These are phyloP conservation scores for Yarrowia osloensis DNA, from an alignment of 805 yeast species.

Conservation along the genomic window DNA sequence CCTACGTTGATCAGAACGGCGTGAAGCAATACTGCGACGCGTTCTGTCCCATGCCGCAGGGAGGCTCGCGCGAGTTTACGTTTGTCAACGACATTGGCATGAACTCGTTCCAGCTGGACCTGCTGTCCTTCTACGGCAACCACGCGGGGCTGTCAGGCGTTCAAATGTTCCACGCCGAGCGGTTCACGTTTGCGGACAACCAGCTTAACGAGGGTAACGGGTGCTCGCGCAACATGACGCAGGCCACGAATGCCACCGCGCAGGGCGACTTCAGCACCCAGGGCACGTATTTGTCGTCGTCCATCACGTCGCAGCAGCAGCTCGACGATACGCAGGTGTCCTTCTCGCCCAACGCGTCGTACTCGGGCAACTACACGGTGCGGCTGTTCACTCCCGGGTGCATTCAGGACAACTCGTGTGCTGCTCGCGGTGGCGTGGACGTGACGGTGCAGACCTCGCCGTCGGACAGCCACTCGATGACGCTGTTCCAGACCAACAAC, in stretches of 20 bases:
- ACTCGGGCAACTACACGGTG: slow-evolving; percentile 74
- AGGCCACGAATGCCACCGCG: slow-evolving; percentile 4
- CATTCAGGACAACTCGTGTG: slow-evolving; percentile 63
- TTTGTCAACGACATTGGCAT: slow-evolving; percentile 70
- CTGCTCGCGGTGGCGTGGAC: slow-evolving; percentile 70
- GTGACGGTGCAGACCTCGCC: slow-evolving; percentile 62
- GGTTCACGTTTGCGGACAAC: slow-evolving; percentile 18
- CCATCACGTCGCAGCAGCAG: slow-evolving; percentile 40
- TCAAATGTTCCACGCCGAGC: slow-evolving; percentile 60
- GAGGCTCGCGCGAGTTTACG: slow-evolving; percentile 68
- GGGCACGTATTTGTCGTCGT: slow-evolving; percentile 38
- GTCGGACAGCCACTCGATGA: slow-evolving; percentile 47
- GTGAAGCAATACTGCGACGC: slow-evolving; percentile 73
- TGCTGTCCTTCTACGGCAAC: slow-evolving; percentile 67
- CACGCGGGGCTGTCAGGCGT: slow-evolving; percentile 72
- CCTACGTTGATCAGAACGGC: slow-evolving; percentile 71
- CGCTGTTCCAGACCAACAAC: slow-evolving; percentile 76
- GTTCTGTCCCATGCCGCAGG: slow-evolving; percentile 71
- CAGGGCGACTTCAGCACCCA: slow-evolving; percentile 30
- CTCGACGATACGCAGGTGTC: slow-evolving; percentile 47
- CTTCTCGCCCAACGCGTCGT: slow-evolving; percentile 67
- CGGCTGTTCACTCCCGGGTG: slow-evolving; percentile 89
- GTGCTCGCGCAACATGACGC: neutral
- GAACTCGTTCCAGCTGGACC: slow-evolving; percentile 60
- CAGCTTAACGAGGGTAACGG: slow-evolving; percentile 23